A percentile compares a stretch with the other conserved stretches of the same genome.
Conservation (phyloP, 495 filamentous ascomycete species). For the Podospora australis region DNA sequence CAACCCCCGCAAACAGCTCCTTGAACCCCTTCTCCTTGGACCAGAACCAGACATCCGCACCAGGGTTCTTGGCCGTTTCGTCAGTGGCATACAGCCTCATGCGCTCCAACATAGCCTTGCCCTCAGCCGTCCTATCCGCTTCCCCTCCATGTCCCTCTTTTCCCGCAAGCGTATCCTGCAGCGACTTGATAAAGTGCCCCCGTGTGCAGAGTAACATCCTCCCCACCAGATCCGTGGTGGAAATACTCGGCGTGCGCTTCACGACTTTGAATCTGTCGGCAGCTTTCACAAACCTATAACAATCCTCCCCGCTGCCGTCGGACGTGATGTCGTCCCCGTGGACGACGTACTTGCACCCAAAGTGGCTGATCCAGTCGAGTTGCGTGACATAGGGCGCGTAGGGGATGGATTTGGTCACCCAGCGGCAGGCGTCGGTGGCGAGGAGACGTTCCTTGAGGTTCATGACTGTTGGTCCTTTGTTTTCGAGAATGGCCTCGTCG, state of each 20-base stretch:
- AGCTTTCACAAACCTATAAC: slow-evolving; percentile 92
- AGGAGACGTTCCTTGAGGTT: slow-evolving; percentile 78
- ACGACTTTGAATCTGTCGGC: slow-evolving; percentile 90
- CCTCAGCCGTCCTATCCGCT: slow-evolving; percentile 56
- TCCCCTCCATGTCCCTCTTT: slow-evolving; percentile 63
- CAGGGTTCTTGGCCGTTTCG: slow-evolving; percentile 62
- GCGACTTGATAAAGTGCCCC: slow-evolving; percentile 76
- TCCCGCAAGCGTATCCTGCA: slow-evolving; percentile 60
- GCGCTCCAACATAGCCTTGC: slow-evolving; percentile 56
- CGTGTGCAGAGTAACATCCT: slow-evolving; percentile 92
- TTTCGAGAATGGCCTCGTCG: slow-evolving; percentile 87
- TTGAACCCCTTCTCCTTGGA: slow-evolving; percentile 52
- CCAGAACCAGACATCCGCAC: slow-evolving; percentile 78
- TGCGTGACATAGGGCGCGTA: slow-evolving; percentile 92
- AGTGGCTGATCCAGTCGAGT: slow-evolving; percentile 87
- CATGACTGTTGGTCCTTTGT: slow-evolving; percentile 99
- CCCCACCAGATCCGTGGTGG: slow-evolving; percentile 93
- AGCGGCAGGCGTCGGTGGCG: slow-evolving; percentile 90
- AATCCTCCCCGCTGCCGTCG: slow-evolving; percentile 85
- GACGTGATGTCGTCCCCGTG: slow-evolving; percentile 98
- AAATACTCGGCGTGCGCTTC: slow-evolving; percentile 92
- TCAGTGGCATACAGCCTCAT: slow-evolving; percentile 84
- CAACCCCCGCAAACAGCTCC: slow-evolving; percentile 57
- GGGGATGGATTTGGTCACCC: slow-evolving; percentile 77
- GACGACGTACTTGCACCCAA: slow-evolving; percentile 88